These are phyloP conservation scores for Hanseniaspora sp. DNA, from an alignment of 1,139 yeast genomes.

Conservation along the genomic window DNA sequence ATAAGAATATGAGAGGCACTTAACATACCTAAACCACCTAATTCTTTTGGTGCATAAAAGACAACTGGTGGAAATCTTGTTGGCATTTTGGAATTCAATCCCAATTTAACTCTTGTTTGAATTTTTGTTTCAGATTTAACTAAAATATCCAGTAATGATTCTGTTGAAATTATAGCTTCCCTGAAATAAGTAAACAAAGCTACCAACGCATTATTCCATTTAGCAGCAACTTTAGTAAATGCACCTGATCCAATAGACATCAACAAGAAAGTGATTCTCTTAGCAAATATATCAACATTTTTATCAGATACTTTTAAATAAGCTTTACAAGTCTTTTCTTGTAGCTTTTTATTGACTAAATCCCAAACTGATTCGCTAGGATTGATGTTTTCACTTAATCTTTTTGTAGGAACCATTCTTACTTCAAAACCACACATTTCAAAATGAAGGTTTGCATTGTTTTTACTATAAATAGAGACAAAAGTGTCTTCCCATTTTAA, in stretches of 20 bases:
- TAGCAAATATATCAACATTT: slow-evolving; percentile 69
- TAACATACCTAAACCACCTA: slow-evolving; percentile 95
- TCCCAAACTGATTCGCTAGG: slow-evolving; percentile 87
- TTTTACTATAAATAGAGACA: slow-evolving; percentile 80
- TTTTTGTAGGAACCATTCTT: slow-evolving; percentile 64
- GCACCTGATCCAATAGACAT: slow-evolving; percentile 96
- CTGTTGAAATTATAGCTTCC: slow-evolving; percentile 85
- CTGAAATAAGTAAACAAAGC: slow-evolving; percentile 80
- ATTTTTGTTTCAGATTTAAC: slow-evolving; percentile 90
- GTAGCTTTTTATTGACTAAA: slow-evolving; percentile 54
- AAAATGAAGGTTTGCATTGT: slow-evolving; percentile 78
- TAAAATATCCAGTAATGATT: slow-evolving; percentile 60
- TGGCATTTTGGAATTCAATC: slow-evolving; percentile 96
- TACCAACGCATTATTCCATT: slow-evolving; percentile 90
- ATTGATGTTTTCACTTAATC: slow-evolving; percentile 43
- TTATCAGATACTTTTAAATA: slow-evolving; percentile 71
- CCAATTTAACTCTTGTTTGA: slow-evolving; percentile 89
- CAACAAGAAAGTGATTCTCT: slow-evolving; percentile 75
- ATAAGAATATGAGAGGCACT: slow-evolving; percentile 93
- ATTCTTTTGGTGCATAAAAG: slow-evolving; percentile 90
- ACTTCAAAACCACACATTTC: slow-evolving; percentile 95
- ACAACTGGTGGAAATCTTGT: slow-evolving; percentile 98
- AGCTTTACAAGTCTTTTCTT: slow-evolving; percentile 85
- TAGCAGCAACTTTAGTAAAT: slow-evolving; percentile 84
- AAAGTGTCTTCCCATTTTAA: slow-evolving; percentile 73